A percentile compares a stretch with the other conserved stretches of the same genome.
These are phyloP conservation scores for Fusarium drepaniforme DNA, from an alignment of 2,329 filamentous ascomycete species.

Conservation along the genomic window DNA sequence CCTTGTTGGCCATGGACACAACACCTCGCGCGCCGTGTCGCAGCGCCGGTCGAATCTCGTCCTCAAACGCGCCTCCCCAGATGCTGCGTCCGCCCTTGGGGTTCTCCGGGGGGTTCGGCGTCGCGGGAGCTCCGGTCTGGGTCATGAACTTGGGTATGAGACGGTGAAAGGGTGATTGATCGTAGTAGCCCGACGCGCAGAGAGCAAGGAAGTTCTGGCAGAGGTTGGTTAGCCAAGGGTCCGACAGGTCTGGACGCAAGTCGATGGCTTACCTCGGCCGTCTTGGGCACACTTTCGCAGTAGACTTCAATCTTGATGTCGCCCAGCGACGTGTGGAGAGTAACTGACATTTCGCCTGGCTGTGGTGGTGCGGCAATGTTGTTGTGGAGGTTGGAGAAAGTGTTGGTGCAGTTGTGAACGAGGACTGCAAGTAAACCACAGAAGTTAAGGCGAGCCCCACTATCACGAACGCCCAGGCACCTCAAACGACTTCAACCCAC, in stretches of 20 bases:
- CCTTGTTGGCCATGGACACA: constrained; percentile 84
- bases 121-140: constrained; percentile 77
- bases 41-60: constrained; percentile 81
- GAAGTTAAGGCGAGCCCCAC: neutral
- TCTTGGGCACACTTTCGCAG: constrained; percentile 94
- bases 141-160: constrained; percentile 86
- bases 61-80: constrained; percentile 80
- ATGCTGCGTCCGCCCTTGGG: constrained; percentile 80
- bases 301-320: constrained; percentile 97
- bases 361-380: neutral
- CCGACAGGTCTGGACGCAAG: neutral
- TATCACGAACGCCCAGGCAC: neutral
- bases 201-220: constrained; percentile 86
- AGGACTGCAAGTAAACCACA: neutral
- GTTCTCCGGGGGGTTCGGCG: constrained; percentile 64
- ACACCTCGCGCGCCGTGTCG: constrained; percentile 77
- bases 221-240: constrained; percentile 22
- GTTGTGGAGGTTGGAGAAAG: neutral
- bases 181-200: constrained; percentile 83
- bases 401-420: neutral
- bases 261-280: constrained; percentile 74
- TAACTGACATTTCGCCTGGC: constrained; percentile 68
- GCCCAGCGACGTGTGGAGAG: constrained; percentile 88
- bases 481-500: neutral
- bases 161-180: constrained; percentile 81